These are phyloP conservation scores for Cladosporium oxysporum DNA, from an alignment of 2,329 filamentous ascomycete genomes.

Conservation along the genomic window DNA sequence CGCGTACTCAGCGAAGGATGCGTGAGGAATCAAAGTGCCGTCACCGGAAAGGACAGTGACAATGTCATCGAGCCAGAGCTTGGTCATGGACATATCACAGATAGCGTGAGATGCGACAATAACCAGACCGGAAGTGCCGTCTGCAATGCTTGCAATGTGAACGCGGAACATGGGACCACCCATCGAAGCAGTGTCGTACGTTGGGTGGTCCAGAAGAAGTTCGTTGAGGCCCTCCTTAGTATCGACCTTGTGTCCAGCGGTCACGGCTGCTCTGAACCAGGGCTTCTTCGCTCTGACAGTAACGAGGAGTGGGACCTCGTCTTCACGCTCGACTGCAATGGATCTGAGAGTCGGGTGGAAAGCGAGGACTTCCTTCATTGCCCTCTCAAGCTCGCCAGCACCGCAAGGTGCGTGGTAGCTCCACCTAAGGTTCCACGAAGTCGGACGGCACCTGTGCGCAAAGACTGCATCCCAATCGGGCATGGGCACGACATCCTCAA, in stretches of 20 bases:
- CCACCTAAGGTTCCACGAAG: constrained; percentile 37
- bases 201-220: constrained; percentile 32
- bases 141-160: constrained; percentile 32
- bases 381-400: constrained; percentile 27
- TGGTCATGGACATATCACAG: constrained; percentile 39
- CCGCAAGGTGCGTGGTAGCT: constrained; percentile 32
- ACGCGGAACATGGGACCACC: constrained; percentile 35
- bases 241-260: constrained; percentile 33
- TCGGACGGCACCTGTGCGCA: constrained; percentile 32
- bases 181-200: constrained; percentile 33
- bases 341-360: constrained; percentile 36
- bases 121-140: constrained; percentile 34
- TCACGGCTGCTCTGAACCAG: constrained; percentile 34
- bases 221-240: constrained; percentile 34
- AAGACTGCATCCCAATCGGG: constrained; percentile 39
- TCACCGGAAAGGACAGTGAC: constrained; percentile 32
- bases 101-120: constrained; percentile 35
- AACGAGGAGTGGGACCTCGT: constrained; percentile 33
- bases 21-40: constrained; percentile 31
- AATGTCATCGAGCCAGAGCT: constrained; percentile 37
- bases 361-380: constrained; percentile 33
- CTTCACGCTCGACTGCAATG: constrained; percentile 30
- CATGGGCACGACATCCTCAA: constrained; percentile 38
- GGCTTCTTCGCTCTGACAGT: constrained; percentile 31
- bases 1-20: constrained; percentile 35